Evolutionary conservation across 352 stramenopile species (phyloP), one percentile per base, ranked within the genome.

Genomic region (Globisporangium megalacanthum): DNA sequence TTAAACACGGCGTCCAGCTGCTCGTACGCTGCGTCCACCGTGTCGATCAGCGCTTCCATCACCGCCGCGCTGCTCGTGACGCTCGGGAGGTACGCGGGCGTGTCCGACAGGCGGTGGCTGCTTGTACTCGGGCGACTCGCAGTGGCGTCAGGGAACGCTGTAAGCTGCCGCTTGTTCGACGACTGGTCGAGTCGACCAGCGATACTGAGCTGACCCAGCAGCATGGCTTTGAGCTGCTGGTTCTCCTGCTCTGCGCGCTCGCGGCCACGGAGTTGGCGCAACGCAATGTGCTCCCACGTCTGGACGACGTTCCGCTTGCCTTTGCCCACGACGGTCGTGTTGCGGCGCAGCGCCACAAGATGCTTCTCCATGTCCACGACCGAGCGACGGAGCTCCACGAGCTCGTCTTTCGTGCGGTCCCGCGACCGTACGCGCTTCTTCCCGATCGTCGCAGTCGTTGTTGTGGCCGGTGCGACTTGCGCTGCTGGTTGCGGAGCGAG

Each of bases 111-210:
- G 14, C 6, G 20, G 19, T 50, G 20, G 6, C 39, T 45, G 36
- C n/a, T n/a, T n/a, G 47, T 31, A 4, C 6, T 22, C 1, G 20
- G 8, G 2, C 25, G 25, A 29, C 25, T 29, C 25, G 25, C 25
- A 4, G 25, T 4, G 25, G 22, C 6, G n/a, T 52, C 46, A 2
- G 56, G 56, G 7, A 62, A 15, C 10, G 58, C 52, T 6, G 54
- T 17, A 20, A 64, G 52, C 45, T 64, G 58, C 8, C 58, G 58
- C n/a, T 64, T 59, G 58, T 64, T 60, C 11, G 58, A 59, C 6
- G 33, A 55, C 33, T 64, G 51, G 17, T 64, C 45, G 4, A 64
- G 54, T 17, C 47, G 52, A 0, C 58, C 50, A 6, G 51, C 52
- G 3, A 64, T 25, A 5, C 52, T 64, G 20, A 58, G 58, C n/a